Base-by-base conservation (phyloP, 1,284 basidiomycete species). In the Cryptococcus sp. region DNA sequence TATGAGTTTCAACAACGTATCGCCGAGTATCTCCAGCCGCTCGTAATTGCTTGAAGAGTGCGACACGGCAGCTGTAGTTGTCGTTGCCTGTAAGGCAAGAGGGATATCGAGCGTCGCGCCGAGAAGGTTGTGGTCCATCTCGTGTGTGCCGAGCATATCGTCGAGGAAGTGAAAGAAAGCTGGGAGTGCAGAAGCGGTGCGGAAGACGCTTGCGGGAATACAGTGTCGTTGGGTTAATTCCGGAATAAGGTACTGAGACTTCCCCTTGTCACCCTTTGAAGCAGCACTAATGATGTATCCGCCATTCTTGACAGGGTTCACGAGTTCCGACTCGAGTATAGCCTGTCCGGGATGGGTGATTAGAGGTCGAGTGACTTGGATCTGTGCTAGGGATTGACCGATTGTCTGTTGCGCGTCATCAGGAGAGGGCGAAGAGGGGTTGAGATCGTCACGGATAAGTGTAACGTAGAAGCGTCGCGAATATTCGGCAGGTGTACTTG, bases 21-120 rank as follows among this genome's bases (percentile, higher is more conserved):
- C 75, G 47, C 75, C 75, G 8, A 76, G 62, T n/a, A 72, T 63
- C 54, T 76, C 75, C 11, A 76, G 61, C 6, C 73, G 65, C 56
- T 76, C 66, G 50, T 76, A 76, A 39, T 59, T 60, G 23, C 49
- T 52, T 13, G 20, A 45, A 19, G 26, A 48, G n/a, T 29, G 25
- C 3, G 25, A 25, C 1, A 57, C 51, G 1, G 61, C 46, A 3
- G 50, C 37, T 0, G 71, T 64, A 2, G 62, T 54, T 0, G 68
- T 68, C 16, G 73, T 54, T 0, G 73, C 73, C 34, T 68, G 52
- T 0, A 67, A 58, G 0, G 66, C 64, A 50, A 70, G 46, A 54
- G 44, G 44, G 5, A 34, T 19, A 8, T 59, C 20, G 3, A 74
- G 41, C 1, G 29, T n/a, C 3, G 58, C 51, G 29, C 34, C 29